These are phyloP conservation scores for Sphaerostilbella broomeana DNA, from an alignment of 2,329 filamentous ascomycete species.

Conservation along the genomic window DNA sequence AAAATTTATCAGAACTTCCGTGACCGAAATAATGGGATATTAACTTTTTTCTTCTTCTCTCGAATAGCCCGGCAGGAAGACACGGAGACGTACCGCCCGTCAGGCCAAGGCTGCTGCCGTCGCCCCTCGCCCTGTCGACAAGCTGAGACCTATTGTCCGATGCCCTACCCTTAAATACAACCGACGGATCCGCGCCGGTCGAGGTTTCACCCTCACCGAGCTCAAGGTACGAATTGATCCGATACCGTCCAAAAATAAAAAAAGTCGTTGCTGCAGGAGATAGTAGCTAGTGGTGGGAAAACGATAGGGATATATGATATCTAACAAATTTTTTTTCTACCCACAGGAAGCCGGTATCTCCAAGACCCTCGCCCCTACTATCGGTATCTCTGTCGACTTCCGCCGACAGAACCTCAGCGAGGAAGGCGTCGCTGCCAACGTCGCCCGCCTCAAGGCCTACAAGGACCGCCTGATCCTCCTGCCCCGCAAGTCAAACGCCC, in stretches of 20 bases:
- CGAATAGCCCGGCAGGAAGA: constrained; percentile 85
- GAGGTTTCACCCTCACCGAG: constrained; percentile 96
- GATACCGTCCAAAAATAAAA: background rate
- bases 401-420: constrained; percentile 96
- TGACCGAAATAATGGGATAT: constrained; percentile 22
- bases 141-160: constrained; percentile 90
- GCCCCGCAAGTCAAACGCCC: constrained; percentile 87
- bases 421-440: constrained; percentile 91
- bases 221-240: constrained; percentile 73
- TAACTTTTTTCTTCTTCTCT: constrained; percentile 27
- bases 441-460: constrained; percentile 97
- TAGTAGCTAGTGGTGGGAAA: background rate
- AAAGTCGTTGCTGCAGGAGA: background rate
- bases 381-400: constrained; percentile 94
- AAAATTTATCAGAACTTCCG: constrained; percentile 2
- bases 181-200: constrained; percentile 90
- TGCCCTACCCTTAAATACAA: constrained; percentile 99
- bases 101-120: constrained; percentile 90
- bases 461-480: constrained; percentile 93
- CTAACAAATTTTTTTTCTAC: constrained; percentile 33
- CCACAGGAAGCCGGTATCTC: constrained; percentile 85
- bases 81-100: constrained; percentile 83
- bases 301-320: constrained; percentile 9
- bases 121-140: constrained; percentile 95
- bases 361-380: constrained; percentile 87